Conservation (phyloP, 1,139 yeast genomes). For the Candida sanyaensis region DNA sequence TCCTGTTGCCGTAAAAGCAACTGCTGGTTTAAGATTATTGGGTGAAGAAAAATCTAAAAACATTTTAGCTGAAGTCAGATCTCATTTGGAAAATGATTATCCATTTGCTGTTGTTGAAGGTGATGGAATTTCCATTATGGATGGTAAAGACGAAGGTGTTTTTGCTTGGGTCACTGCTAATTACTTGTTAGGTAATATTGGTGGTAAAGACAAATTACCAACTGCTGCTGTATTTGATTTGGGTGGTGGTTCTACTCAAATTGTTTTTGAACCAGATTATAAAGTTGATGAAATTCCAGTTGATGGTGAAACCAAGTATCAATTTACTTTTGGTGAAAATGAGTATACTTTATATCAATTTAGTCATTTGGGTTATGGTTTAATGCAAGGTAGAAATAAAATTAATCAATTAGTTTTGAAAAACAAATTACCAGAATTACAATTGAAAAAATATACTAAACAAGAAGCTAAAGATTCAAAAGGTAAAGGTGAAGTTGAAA, state of each 20-base stretch:
- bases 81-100: slow-evolving; percentile 71
- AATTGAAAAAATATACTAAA: slow-evolving; percentile 24
- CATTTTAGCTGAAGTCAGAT: slow-evolving; percentile 74
- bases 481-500: slow-evolving; percentile 38
- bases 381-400: slow-evolving; percentile 90
- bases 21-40: slow-evolving; percentile 90
- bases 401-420: slow-evolving; percentile 64
- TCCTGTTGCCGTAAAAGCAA: slow-evolving; percentile 95
- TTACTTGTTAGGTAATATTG: slow-evolving; percentile 89
- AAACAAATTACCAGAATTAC: slow-evolving; percentile 33
- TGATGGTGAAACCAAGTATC: slow-evolving; percentile 88
- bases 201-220: slow-evolving; percentile 65
- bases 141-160: slow-evolving; percentile 97
- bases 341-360: slow-evolving; percentile 86
- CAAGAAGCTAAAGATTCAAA: slow-evolving; percentile 35
- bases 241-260: slow-evolving; percentile 99
- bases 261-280: slow-evolving; percentile 91
- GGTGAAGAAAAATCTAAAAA: slow-evolving; percentile 73
- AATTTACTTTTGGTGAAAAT: slow-evolving; percentile 76
- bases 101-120: slow-evolving; percentile 90
- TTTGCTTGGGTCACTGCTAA: slow-evolving; percentile 98
- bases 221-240: slow-evolving; percentile 97
- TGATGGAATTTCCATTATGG: slow-evolving; percentile 89
- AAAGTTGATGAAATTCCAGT: slow-evolving; percentile 53
- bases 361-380: slow-evolving; percentile 94